Base-by-base conservation (phyloP, 2,329 filamentous ascomycete species). In the Gyromitra esculenta region DNA sequence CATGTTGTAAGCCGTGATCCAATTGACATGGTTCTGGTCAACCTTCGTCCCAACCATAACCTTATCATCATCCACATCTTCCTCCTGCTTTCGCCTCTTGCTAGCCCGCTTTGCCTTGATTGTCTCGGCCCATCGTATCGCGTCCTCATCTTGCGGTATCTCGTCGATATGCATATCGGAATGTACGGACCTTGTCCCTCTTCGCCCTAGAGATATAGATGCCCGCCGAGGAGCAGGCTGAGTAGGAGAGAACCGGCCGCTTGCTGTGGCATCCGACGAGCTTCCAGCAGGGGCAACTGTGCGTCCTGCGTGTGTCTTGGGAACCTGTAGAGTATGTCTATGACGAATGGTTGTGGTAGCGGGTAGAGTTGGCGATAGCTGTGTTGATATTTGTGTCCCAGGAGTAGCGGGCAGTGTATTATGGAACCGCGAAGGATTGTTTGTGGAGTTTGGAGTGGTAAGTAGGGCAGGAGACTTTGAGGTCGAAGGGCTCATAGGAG, bases 1-100 rank as follows among this genome's bases (percentile, higher is more conserved):
- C 96, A 99, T 99, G 84, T 99, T 99, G 86, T 99, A 99, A 75
- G 96, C 96, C 1, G 94, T 97, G 57, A 97, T 94, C 91, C 92
- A 99, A 84, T 98, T 98, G 80, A 93, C 92, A 83, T 99, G 96
- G 81, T 93, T 92, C 85, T 98, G 94, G 83, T 99, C 96, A 67
- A 99, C 96, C 85, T 97, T 98, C 75, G 93, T 99, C 76, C 96
- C 96, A 18, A 99, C 94, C 41, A 98, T 88, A 8, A 99, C 95
- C 37, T 88, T 85, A 78, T 94, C 90, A 81, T 98, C 95, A 77
- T 98, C 96, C 79, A 97, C 94, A 80, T 97, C 91, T 78, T 91
- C 91, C 78, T 97, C 94, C 82, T 90, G 91, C 80, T 91, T 88
- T 83, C 90, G 92, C 82, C 92, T 89, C 86, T 94, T 96, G 83